phyloP scores from a whole-genome alignment of 2,329 filamentous ascomycete genomes.

The Cladosporium oxysporum region DNA sequence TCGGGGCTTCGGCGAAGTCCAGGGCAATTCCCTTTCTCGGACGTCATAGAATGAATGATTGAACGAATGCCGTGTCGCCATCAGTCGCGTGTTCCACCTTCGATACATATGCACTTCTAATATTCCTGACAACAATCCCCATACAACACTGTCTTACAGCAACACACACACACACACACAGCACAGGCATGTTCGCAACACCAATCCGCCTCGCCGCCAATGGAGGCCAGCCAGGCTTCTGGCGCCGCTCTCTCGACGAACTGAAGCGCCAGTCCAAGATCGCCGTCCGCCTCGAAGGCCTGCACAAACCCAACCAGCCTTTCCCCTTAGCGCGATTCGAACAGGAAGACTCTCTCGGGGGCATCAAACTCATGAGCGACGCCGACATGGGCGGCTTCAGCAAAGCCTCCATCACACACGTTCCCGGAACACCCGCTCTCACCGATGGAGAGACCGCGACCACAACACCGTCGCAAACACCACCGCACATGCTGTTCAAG shows the following conservation, averaged over 20 bases:
- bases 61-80: not conserved
- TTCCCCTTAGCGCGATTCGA: slow-evolving; percentile 67
- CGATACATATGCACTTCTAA: not conserved
- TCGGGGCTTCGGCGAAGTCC: slow-evolving; percentile 8
- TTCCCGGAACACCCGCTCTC: slow-evolving; percentile 16
- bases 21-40: not conserved
- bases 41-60: not conserved
- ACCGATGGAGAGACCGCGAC: not conserved
- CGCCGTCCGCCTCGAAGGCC: slow-evolving; percentile 68
- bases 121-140: not conserved
- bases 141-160: no score
- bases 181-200: slow-evolving; percentile 25
- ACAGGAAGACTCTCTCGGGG: slow-evolving; percentile 43
- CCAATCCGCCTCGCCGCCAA: slow-evolving; percentile 26
- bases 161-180: not conserved
- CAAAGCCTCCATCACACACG: slow-evolving; percentile 67
- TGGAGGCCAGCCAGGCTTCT: slow-evolving; percentile 49
- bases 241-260: slow-evolving; percentile 61
- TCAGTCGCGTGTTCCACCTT: not conserved
- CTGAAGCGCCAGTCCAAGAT: slow-evolving; percentile 58
- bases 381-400: slow-evolving; percentile 83
- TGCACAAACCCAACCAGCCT: slow-evolving; percentile 65
- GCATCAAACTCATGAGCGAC: slow-evolving; percentile 80
- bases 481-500: slow-evolving; percentile 77
- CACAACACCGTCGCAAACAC: slow-evolving; percentile 28